phyloP scores from a whole-genome alignment of 495 filamentous ascomycete species.

The Achaetomiella virescens region DNA sequence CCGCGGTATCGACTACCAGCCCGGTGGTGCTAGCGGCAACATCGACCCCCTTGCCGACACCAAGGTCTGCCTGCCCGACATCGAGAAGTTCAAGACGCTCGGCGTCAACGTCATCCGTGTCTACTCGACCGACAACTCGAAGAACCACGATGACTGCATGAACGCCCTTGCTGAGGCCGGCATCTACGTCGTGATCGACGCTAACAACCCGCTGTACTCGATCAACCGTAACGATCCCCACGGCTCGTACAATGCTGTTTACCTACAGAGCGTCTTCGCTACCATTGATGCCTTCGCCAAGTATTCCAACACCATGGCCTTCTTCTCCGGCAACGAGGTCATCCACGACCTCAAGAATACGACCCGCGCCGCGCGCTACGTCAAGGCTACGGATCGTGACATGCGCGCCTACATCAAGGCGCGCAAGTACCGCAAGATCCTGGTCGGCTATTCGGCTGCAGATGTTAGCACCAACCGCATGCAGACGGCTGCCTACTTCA shows the following conservation, averaged over 20 bases:
- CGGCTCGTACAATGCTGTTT: slow-evolving; percentile 82
- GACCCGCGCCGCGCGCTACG: slow-evolving; percentile 70
- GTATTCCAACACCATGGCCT: slow-evolving; percentile 86
- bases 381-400: slow-evolving; percentile 93
- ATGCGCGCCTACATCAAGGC: slow-evolving; percentile 78
- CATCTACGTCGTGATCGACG: slow-evolving; percentile 88
- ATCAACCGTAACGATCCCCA: slow-evolving; percentile 47
- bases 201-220: slow-evolving; percentile 42
- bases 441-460: slow-evolving; percentile 90
- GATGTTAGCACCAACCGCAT: slow-evolving; percentile 81
- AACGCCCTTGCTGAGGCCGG: slow-evolving; percentile 69
- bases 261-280: slow-evolving; percentile 90
- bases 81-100: slow-evolving; percentile 74
- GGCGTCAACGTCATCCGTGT: slow-evolving; percentile 90
- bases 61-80: slow-evolving; percentile 72
- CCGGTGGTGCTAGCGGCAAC: slow-evolving; percentile 61
- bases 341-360: slow-evolving; percentile 78
- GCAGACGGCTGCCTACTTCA: slow-evolving; percentile 90
- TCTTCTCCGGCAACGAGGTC: slow-evolving; percentile 98
- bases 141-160: slow-evolving; percentile 84
- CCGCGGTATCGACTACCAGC: slow-evolving; percentile 93
- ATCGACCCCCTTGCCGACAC: slow-evolving; percentile 81
- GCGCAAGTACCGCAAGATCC: slow-evolving; percentile 69
- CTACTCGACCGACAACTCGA: slow-evolving; percentile 89
- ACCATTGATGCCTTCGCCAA: slow-evolving; percentile 85